A percentile compares a stretch with the other conserved stretches of the same genome.
Conservation (phyloP, 495 filamentous ascomycete species). For the Podospora conica region DNA sequence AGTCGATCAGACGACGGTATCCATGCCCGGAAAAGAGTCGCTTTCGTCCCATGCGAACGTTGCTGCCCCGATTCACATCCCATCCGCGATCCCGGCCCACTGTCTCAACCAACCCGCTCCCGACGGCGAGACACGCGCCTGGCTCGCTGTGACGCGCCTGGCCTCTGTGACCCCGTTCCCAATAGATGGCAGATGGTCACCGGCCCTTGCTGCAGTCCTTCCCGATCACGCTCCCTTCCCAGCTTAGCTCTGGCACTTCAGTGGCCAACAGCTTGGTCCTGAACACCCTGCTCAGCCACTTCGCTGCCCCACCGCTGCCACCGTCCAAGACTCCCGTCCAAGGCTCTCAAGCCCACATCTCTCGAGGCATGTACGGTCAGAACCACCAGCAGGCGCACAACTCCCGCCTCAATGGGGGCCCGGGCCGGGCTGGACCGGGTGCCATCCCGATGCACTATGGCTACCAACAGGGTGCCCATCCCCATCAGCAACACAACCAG, state of each 20-base stretch:
- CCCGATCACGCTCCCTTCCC: conserved; percentile 23
- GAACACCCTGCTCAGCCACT: conserved; percentile 28
- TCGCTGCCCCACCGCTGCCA: conserved; percentile 26
- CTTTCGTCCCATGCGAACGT: conserved; percentile 27
- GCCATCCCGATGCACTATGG: conserved; percentile 57
- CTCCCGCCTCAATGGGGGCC: conserved; percentile 56
- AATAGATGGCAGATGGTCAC: conserved; percentile 82
- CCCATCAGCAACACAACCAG: conserved; percentile 70
- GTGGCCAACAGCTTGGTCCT: conserved; percentile 25
- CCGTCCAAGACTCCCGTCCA: conserved; percentile 63
- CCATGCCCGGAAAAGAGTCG: conserved; percentile 30
- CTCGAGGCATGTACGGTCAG: conserved; percentile 74
- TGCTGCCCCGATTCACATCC: conserved; percentile 15
- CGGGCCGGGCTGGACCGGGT: conserved; percentile 32
- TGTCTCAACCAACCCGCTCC: neutral
- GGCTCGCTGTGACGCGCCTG: conserved; percentile 7
- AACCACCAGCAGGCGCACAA: conserved; percentile 75
- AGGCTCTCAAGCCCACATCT: conserved; percentile 64
- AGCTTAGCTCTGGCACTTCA: conserved; percentile 22
- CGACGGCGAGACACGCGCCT: conserved; percentile 11
- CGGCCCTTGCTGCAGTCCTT: conserved; percentile 60
- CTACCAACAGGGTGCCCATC: conserved; percentile 59
- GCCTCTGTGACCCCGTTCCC: conserved; percentile 7
- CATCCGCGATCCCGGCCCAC: conserved; percentile 11
- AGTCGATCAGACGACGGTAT: conserved; percentile 24